Evolutionary conservation across 495 filamentous ascomycete genomes (phyloP), one percentile per base, ranked within the genome.

Genomic region (Aspergillus heteromorphus): DNA sequence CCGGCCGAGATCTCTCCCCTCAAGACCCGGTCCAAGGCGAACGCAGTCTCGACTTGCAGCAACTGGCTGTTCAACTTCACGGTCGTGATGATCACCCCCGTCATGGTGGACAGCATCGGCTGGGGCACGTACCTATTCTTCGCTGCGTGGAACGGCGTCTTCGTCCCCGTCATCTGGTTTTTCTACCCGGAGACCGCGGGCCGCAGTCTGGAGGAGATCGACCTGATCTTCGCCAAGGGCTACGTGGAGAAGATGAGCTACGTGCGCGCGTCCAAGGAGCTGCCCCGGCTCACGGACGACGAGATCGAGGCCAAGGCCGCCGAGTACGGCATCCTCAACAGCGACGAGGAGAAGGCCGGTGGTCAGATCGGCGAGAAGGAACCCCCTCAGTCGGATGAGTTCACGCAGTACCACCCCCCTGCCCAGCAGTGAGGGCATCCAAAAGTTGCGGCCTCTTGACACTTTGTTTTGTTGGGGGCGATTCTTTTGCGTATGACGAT

Each of bases 51-150:
- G 6, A 87, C 84, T 0, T 84, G 81, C 62, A 78, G 74, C 21
- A 88, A 89, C 68, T 89, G 84, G 85, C 69, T 85, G 2, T 88
- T 84, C 70, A 88, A 88, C 73, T 89, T 88, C 60, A 54, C 82
- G 13, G 78, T 88, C 36, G 87, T 88, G 48, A 86, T 88, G 84
- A 77, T 88, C 27, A 87, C 83, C 0, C 87, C 87, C 0, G 77
- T 89, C 45, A 83, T 86, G 76, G 69, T 87, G 23, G 54, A 70
- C 40, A 72, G 77, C 47, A 86, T 87, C 40, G 67, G 77, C 41
- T 89, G 84, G 84, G 81, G 81, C 7, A 86, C 83, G 1, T 90
- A 88, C 67, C 73, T 88, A 40, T 84, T 88, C 75, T 88, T 87
- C 60, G 83, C 83, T 10, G 67, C 72, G 23, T 67, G 83, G 50